Evolutionary conservation across 2,329 filamentous ascomycete genomes (phyloP), one percentile per base, ranked within the genome.

Genomic region (Arachnomyces sp.): DNA sequence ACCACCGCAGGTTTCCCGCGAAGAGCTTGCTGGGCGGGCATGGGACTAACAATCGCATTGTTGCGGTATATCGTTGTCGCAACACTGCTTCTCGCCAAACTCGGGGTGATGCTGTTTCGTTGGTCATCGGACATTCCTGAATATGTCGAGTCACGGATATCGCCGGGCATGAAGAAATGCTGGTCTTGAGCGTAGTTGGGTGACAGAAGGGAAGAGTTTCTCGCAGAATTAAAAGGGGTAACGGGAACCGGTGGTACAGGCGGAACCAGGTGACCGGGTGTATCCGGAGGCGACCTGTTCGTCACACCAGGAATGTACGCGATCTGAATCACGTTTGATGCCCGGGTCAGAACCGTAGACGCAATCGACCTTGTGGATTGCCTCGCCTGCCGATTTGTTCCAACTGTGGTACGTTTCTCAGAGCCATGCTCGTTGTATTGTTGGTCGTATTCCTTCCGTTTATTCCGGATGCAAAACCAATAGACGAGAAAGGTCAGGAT

Each of bases 301-400:
- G 87, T 95, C 54, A 96, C 89, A 44, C 92, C 92, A 11, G 92
- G 92, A 50, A 98, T 96, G 63, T 96, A 98, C 41, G 92, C 92
- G 65, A 98, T 98, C 67, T 96, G 92, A 55, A 98, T 98, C 60
- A 98, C 90, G 69, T 98, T 98, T 56, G 92, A 96, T 36, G 92
- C 92, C 46, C 92, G 82, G 13, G 92, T 96, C 45, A 95, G 77
- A 44, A 96, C 88, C 17, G 90, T 96, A 7, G 89, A 95, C 12
- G 92, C 92, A 58, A 98, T 87, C 9, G 90, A 96, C 55, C 84
- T 77, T n/a, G 86, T 85, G 8, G 89, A 92, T 40, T 84, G 77
- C 52, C 88, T 75, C 49, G 80, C 73, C 52, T 78, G 74, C 48
- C 73, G 62, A 50, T 70, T 66, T 51, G 71, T 71, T 42, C 62